Base-by-base conservation (phyloP, 106 monocot species). In the Dioscorea dumetorum region DNA sequence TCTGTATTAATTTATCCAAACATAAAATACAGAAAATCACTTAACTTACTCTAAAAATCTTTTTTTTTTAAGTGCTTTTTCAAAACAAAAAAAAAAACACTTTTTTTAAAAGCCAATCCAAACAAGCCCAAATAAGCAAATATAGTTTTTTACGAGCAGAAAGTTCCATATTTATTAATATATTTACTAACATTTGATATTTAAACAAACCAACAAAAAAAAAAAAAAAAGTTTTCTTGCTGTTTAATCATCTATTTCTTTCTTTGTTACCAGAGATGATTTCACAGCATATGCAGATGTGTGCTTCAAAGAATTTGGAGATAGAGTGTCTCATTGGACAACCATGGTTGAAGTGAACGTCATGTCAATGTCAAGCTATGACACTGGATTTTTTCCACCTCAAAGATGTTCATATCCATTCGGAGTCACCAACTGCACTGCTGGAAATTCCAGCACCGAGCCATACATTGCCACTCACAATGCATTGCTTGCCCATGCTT, bases 261-360 rank as follows among this genome's bases (percentile, higher is more conserved):
- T 22, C 11, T 20, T 4, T 20, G 50, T 63, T 16, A 73, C 23
- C 70, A 82, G 86, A 64, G 82, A 86, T 58, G 86, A 86, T 57
- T 86, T 86, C 82, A 77, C 69, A 52, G 86, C 79, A 53, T 86
- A 70, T 80, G 79, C 87, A 21, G 71, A 87, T 61, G 74, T 80
- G 22, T 82, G 82, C 70, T 87, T 87, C 51, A 72, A 74, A 17
- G 72, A 81, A 49, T 85, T 81, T 35, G 85, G 85, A 16, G 85
- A 85, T 66, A 70, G 81, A 51, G 81, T 85, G 6, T 10, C 24
- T 3, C 69, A 78, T 24, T 85, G 78, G 81, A 85, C 75, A 4
- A 76, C 78, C 12, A 17, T 85, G 0, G 53, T 35, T 2, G 78
- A 85, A 58, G 72, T 78, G 0, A 81, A 78, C 19, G 33, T 73